Evolutionary conservation across 2,329 filamentous ascomycete genomes (phyloP).

Genomic region (Botrytis galanthina): DNA sequence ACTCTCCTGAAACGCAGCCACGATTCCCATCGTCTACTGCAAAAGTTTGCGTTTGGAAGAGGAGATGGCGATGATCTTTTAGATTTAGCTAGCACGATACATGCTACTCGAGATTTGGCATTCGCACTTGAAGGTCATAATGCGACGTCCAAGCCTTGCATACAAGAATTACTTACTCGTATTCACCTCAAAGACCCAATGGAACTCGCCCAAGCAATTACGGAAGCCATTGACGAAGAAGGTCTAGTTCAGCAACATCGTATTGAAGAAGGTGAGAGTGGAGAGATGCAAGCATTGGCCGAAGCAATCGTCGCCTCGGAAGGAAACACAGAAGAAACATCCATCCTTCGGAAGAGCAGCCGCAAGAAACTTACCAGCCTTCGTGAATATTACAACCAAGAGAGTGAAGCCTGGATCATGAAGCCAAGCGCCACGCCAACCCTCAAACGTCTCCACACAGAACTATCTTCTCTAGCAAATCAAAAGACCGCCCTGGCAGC

Average conservation of each 20-base stretch:
- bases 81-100: constrained; percentile 76
- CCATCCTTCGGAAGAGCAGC: constrained; percentile 42
- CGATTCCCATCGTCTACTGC: constrained; percentile 85
- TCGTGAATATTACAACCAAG: constrained; percentile 58
- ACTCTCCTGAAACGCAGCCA: constrained; percentile 70
- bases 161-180: constrained; percentile 50
- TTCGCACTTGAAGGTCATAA: constrained; percentile 42
- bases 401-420: constrained; percentile 63
- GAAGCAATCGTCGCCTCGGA: constrained; percentile 68
- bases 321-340: constrained; percentile 56
- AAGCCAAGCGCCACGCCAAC: constrained; percentile 64
- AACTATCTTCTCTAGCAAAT: constrained; percentile 57
- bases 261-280: constrained; percentile 68
- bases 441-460: constrained; percentile 65
- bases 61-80: constrained; percentile 92
- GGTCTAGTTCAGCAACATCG: constrained; percentile 79
- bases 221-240: constrained; percentile 85
- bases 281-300: constrained; percentile 69
- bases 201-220: constrained; percentile 68
- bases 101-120: constrained; percentile 67
- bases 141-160: constrained; percentile 37
- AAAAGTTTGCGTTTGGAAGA: constrained; percentile 89
- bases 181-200: constrained; percentile 66
- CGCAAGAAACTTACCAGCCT: constrained; percentile 49
- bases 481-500: constrained; percentile 62